Conservation (phyloP, 2,329 filamentous ascomycete species). For the Penicillium sp. region DNA sequence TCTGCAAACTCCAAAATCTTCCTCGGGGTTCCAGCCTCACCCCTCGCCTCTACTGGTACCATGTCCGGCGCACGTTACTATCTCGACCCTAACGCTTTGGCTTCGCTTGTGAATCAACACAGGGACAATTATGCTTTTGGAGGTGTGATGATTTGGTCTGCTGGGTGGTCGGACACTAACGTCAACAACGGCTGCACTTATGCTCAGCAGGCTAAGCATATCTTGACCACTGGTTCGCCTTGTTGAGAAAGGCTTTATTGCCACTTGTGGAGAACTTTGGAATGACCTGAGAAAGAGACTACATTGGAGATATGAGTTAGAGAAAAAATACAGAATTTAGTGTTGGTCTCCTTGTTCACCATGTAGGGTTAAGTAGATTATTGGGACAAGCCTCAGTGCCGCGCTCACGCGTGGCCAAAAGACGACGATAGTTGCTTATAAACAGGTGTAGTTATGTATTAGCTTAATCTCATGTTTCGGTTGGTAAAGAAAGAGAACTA, state of each 20-base stretch:
- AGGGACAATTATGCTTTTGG: constrained; percentile 15
- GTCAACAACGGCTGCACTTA: constrained; percentile 43
- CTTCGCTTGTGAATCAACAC: constrained; percentile 14
- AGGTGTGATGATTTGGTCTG: constrained; percentile 42
- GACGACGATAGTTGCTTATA: too few species aligned
- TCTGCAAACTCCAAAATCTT: constrained; percentile 25
- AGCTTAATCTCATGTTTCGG: too few species aligned
- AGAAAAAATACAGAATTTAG: too few species aligned
- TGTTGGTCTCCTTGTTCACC: too few species aligned
- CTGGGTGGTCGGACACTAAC: constrained; percentile 42
- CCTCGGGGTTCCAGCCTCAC: constrained; percentile 24
- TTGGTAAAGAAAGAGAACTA: too few species aligned
- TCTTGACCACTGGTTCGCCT: constrained; percentile 35
- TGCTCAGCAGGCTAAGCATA: constrained; percentile 43
- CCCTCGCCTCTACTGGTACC: constrained; percentile 39
- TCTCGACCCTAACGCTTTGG: constrained; percentile 14
- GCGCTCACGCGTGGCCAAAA: too few species aligned
- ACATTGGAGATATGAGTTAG: too few species aligned
- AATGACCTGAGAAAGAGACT: too few species aligned
- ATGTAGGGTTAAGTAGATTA: too few species aligned
- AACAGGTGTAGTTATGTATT: too few species aligned
- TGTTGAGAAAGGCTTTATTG: constrained; percentile 17
- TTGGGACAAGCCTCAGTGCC: too few species aligned
- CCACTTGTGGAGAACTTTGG: too few species aligned
- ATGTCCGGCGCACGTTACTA: constrained; percentile 20